These are phyloP conservation scores for Penicillium hesseltinei DNA, from an alignment of 2,329 filamentous ascomycete species.

Conservation along the genomic window DNA sequence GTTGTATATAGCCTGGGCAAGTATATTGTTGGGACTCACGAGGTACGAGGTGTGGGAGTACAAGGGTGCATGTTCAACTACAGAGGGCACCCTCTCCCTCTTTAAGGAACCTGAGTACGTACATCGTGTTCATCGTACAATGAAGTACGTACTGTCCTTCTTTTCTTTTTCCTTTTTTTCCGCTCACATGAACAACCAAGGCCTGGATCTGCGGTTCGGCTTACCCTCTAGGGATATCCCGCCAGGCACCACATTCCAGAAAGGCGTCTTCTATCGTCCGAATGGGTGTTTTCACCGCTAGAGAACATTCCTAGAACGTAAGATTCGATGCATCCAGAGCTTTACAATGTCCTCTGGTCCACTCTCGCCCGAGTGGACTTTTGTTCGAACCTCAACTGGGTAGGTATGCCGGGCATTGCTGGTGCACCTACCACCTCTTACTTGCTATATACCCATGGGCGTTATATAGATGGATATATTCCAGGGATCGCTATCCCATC, in stretches of 20 bases:
- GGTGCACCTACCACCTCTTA: slow-evolving; percentile 13
- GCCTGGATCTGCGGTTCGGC: slow-evolving; percentile 30
- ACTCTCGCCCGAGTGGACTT: slow-evolving; percentile 12
- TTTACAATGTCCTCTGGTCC: neutral
- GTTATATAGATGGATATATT: neutral
- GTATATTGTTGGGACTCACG: neutral
- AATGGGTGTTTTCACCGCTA: slow-evolving; percentile 8
- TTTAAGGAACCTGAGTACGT: slow-evolving; percentile 3
- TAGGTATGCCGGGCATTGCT: slow-evolving; percentile 11
- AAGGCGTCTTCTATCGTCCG: slow-evolving; percentile 16
- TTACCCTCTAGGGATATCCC: slow-evolving; percentile 35
- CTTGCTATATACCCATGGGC: neutral
- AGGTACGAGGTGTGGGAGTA: neutral
- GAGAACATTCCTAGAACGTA: slow-evolving; percentile 7
- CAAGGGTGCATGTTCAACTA: neutral
- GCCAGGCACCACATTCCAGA: slow-evolving; percentile 18
- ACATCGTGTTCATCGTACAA: neutral
- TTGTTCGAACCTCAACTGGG: neutral
- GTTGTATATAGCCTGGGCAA: neutral
- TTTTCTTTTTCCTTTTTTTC: slow-evolving; percentile 14
- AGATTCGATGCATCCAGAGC: neutral
- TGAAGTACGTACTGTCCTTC: neutral
- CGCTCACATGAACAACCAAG: slow-evolving; percentile 34
- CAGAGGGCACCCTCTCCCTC: slow-evolving; percentile 3
- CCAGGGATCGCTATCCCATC: no score